Evolutionary conservation across 2,329 filamentous ascomycete species (phyloP).

Genomic region (Venturiaceae sp.): DNA sequence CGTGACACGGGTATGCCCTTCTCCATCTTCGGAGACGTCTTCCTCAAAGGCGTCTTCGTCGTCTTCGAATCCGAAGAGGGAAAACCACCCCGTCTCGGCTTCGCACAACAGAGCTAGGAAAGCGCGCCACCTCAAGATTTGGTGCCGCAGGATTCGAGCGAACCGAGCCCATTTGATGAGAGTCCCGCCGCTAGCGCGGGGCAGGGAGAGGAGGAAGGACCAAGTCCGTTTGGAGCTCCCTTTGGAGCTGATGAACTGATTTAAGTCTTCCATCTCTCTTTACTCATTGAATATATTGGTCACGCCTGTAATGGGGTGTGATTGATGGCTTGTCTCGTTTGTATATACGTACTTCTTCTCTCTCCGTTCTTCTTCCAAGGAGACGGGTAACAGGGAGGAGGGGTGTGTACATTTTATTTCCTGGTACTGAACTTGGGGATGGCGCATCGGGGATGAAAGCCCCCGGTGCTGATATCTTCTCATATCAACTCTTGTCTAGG

Average conservation of each 20-base stretch:
- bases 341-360: background rate
- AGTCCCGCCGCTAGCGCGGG: background rate
- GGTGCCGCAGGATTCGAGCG: conserved; percentile 3
- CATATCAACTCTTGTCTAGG: background rate
- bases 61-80: conserved; percentile 50
- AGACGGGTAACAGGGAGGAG: background rate
- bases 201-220: conserved; percentile 1
- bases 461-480: background rate
- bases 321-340: background rate
- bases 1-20: conserved; percentile 46
- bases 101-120: conserved; percentile 26
- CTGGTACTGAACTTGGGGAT: background rate
- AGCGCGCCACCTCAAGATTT: background rate
- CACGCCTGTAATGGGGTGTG: background rate
- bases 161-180: conserved; percentile 2
- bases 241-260: background rate
- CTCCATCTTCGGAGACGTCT: conserved; percentile 67
- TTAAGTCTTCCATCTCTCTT: background rate
- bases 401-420: background rate
- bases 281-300: background rate
- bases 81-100: conserved; percentile 30
- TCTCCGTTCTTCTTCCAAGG: background rate
- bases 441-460: conserved; percentile 2
- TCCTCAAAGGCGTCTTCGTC: conserved; percentile 68
- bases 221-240: background rate